Evolutionary conservation across 768 basidiomycete species (phyloP).

Genomic region (Fibroporia radiculosa): DNA sequence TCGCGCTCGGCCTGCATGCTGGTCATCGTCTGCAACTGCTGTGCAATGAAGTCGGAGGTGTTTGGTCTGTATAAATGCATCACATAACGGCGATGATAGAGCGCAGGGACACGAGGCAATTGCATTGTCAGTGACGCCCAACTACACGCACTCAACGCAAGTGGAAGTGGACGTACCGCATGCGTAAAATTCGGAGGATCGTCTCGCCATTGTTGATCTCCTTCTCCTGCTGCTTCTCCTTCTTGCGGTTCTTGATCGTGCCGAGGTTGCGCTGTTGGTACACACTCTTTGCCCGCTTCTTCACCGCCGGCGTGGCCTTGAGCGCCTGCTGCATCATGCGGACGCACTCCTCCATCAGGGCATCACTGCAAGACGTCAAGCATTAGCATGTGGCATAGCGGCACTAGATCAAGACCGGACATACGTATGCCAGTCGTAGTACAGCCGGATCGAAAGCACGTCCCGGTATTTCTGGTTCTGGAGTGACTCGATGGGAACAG

Average conservation of each 20-base stretch:
- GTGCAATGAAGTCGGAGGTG: slow-evolving; percentile 81
- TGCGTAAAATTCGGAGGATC: slow-evolving; percentile 89
- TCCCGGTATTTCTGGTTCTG: slow-evolving; percentile 96
- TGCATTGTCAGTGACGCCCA: neutral
- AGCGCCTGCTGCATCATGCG: slow-evolving; percentile 89
- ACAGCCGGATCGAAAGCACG: slow-evolving; percentile 80
- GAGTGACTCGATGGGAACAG: slow-evolving; percentile 74
- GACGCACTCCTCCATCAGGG: slow-evolving; percentile 91
- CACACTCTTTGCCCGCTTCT: slow-evolving; percentile 89
- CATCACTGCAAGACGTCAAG: slow-evolving; percentile 41
- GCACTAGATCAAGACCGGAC: slow-evolving; percentile 21
- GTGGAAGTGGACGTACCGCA: slow-evolving; percentile 56
- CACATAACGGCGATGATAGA: too few species aligned
- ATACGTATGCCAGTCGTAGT: slow-evolving; percentile 94
- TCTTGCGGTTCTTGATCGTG: slow-evolving; percentile 91
- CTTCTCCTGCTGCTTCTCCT: slow-evolving; percentile 80
- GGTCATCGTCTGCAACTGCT: slow-evolving; percentile 76
- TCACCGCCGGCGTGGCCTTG: slow-evolving; percentile 62
- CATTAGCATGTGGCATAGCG: neutral
- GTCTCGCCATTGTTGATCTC: slow-evolving; percentile 74
- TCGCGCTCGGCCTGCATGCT: slow-evolving; percentile 82
- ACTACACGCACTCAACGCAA: neutral
- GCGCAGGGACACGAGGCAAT: neutral
- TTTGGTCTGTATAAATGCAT: slow-evolving; percentile 67
- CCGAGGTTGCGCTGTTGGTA: slow-evolving; percentile 90